phyloP scores from a whole-genome alignment of 768 basidiomycete species.

The Phlebiopsis flavidoalba region DNA sequence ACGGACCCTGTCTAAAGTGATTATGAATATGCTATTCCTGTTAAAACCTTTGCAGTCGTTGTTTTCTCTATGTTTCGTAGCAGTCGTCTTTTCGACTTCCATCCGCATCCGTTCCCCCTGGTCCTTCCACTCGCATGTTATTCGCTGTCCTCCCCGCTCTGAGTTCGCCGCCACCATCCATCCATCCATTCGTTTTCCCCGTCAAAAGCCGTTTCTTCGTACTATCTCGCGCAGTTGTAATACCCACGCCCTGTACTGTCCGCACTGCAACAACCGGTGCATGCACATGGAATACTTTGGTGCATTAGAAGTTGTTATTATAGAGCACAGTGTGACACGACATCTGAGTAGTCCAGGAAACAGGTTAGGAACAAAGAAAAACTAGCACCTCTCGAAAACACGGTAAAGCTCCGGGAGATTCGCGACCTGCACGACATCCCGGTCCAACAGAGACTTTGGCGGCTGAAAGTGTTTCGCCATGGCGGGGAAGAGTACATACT shows the following conservation, averaged over 20 bases:
- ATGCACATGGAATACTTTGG: background rate
- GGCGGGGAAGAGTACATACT: conserved; percentile 87
- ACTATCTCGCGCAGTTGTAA: background rate
- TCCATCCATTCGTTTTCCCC: background rate
- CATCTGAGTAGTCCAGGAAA: background rate
- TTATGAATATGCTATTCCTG: conserved; percentile 6
- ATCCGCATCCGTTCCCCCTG: background rate
- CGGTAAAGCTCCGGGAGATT: conserved; percentile 89
- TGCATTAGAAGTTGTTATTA: background rate
- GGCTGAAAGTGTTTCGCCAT: conserved; percentile 72
- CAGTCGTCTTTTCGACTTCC: background rate
- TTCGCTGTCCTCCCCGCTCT: background rate
- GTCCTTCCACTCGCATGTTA: background rate
- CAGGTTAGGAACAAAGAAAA: too few relatives aligned
- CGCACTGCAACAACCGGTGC: background rate
- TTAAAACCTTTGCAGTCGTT: background rate
- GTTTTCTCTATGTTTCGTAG: background rate
- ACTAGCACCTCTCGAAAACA: conserved; percentile 87
- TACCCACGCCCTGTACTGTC: background rate
- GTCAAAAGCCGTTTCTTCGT: background rate
- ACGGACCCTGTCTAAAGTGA: background rate
- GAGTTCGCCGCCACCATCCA: background rate
- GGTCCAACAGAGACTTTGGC: conserved; percentile 60
- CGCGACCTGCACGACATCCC: conserved; percentile 83
- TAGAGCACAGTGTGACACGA: background rate